Base-by-base conservation (phyloP, 495 filamentous ascomycete species). In the Penicillium steckii region DNA sequence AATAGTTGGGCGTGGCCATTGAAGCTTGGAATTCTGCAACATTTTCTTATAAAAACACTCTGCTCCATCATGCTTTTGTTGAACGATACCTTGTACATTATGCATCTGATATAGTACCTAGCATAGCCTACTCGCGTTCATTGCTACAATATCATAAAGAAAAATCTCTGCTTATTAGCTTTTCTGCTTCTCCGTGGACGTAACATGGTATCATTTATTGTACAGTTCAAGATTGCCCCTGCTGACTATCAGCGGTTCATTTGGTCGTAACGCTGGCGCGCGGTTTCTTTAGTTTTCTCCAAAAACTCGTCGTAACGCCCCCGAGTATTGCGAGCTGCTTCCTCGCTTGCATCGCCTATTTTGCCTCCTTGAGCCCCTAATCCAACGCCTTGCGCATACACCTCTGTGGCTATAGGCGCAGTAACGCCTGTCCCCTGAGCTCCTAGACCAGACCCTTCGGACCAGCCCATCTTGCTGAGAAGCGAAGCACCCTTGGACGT, bases 381-480 rank as follows among this genome's bases (percentile, higher is more conserved):
- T 6, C 92, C 92, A 0, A 94, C 91, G 13, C 92, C 92, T 25
- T 86, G 83, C 2, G 83, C 81, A 65, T 96, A 97, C 27, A 89
- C 80, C 42, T 89, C 84, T 0, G 89, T 88, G 10, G 84, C 77
- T 48, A 97, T 87, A 0, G 89, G 87, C 15, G 85, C 85, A 0
- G 84, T 89, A 44, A 85, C 81, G 3, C 91, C 92, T 1, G 85
- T 84, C 0, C 91, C 88, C 56, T 86, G 81, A 2, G 86, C 89
- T 37, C 92, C 92, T 17, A 97, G 74, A 1, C 92, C 92, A 49
- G 84, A 79, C 1, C 91, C 91, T 2, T 82, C 81, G 10, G 78
- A 85, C 89, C 89, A 96, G 13, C 91, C 91, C 89, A 96, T 95
- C 72, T 95, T 96, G 44, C 86, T 85, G 6, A 97, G 79, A 26